Evolutionary conservation across 2,329 filamentous ascomycete species (phyloP).

Genomic region (Colletotrichum magnum): DNA sequence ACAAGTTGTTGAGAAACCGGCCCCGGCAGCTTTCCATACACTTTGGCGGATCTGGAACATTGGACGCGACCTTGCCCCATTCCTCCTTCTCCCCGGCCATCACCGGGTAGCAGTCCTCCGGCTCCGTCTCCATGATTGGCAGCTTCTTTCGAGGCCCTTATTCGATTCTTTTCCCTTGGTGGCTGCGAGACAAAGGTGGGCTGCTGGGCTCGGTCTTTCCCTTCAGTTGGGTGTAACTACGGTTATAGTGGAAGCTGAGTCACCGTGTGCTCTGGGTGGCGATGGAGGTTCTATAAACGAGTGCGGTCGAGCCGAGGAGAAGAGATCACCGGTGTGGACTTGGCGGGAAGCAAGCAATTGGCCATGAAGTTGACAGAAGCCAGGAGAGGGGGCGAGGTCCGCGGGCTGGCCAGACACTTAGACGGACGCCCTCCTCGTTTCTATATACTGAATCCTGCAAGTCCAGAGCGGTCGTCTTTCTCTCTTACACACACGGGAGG

Average conservation of each 20-base stretch:
- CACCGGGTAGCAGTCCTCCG: constrained; percentile 1
- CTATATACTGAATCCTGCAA: constrained; percentile 25
- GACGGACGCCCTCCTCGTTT: background rate
- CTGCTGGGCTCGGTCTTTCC: background rate
- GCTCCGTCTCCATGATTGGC: background rate
- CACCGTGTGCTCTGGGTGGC: background rate
- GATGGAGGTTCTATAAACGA: background rate
- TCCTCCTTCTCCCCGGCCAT: constrained; percentile 6
- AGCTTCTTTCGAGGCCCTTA: background rate
- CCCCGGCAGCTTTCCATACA: constrained; percentile 53
- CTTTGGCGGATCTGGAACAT: constrained; percentile 48
- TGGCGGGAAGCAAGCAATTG: background rate
- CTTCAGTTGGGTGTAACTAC: constrained; percentile 8
- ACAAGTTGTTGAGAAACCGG: constrained; percentile 49
- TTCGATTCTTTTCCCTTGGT: background rate
- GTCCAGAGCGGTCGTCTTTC: background rate
- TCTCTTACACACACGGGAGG: background rate
- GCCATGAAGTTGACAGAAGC: background rate
- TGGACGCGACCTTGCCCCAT: constrained; percentile 49
- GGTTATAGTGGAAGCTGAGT: background rate
- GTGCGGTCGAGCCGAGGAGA: background rate
- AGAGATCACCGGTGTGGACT: too few species aligned
- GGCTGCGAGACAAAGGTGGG: background rate
- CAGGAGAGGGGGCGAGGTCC: background rate
- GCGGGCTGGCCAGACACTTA: background rate